These are phyloP conservation scores for Hymenotorrendiella dingleyae DNA, from an alignment of 2,329 filamentous ascomycete species.

Conservation along the genomic window DNA sequence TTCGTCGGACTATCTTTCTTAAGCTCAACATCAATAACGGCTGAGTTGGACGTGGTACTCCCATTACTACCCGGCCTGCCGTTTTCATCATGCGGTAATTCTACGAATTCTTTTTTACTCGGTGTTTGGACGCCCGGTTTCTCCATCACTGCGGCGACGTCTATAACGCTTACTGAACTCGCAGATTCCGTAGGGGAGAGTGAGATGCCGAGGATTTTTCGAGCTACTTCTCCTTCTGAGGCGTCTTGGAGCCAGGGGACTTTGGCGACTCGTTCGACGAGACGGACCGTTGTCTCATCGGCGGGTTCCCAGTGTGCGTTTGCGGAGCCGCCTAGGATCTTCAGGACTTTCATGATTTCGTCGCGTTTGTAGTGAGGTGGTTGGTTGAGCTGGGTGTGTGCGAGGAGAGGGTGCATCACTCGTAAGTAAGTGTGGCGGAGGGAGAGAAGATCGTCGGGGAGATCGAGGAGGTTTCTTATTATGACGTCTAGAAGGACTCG, in stretches of 20 bases:
- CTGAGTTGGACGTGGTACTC: background rate
- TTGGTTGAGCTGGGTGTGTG: conserved; percentile 82
- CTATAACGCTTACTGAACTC: conserved; percentile 69
- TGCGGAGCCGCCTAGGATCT: conserved; percentile 60
- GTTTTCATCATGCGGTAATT: conserved; percentile 21
- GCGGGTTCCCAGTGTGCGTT: conserved; percentile 73
- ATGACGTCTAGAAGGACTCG: conserved; percentile 93
- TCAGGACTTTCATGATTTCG: conserved; percentile 72
- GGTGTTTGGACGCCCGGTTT: conserved; percentile 79
- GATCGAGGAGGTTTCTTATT: conserved; percentile 90
- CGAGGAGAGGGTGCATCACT: conserved; percentile 83
- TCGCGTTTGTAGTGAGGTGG: conserved; percentile 88
- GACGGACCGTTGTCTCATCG: conserved; percentile 71
- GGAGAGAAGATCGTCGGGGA: conserved; percentile 73
- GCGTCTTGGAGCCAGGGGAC: conserved; percentile 61
- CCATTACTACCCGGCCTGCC: conserved; percentile 7
- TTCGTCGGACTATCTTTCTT: conserved; percentile 17
- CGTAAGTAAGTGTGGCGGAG: conserved; percentile 91
- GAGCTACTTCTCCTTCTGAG: conserved; percentile 42
- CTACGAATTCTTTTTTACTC: conserved; percentile 47
- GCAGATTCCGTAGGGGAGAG: conserved; percentile 58
- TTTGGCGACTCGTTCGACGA: conserved; percentile 68
- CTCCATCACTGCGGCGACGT: conserved; percentile 74
- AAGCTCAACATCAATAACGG: conserved; percentile 4
- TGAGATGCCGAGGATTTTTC: conserved; percentile 64